Conservation (phyloP, 2,329 filamentous ascomycete genomes). For the Aspergillus luchuensis region DNA sequence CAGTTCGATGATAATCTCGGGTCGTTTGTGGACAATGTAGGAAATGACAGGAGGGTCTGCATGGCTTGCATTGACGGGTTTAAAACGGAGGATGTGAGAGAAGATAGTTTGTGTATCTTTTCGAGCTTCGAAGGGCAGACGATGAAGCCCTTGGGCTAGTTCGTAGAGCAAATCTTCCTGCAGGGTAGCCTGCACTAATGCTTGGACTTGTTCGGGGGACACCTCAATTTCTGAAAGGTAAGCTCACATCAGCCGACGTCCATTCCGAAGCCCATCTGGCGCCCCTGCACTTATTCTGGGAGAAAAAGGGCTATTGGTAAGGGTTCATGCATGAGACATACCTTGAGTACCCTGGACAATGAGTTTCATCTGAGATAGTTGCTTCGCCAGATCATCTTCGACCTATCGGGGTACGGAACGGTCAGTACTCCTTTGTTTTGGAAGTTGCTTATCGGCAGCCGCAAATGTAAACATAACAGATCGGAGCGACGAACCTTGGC, state of each 20-base stretch:
- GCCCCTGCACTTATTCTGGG: neutral
- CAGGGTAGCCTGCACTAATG: slow-evolving; percentile 80
- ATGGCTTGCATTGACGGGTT: slow-evolving; percentile 65
- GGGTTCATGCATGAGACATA: slow-evolving; percentile 38
- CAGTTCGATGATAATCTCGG: slow-evolving; percentile 82
- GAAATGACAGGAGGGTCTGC: slow-evolving; percentile 82
- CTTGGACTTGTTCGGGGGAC: slow-evolving; percentile 82
- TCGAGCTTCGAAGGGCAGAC: slow-evolving; percentile 89
- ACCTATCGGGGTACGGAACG: slow-evolving; percentile 55
- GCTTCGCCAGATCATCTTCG: slow-evolving; percentile 81
- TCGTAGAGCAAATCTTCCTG: slow-evolving; percentile 86
- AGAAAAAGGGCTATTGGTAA: neutral
- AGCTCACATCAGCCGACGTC: slow-evolving; percentile 15
- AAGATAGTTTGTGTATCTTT: slow-evolving; percentile 97
- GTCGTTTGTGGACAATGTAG: slow-evolving; percentile 82
- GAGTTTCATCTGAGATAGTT: slow-evolving; percentile 87
- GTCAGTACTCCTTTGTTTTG: slow-evolving; percentile 22
- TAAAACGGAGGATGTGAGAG: slow-evolving; percentile 91
- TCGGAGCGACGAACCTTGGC: slow-evolving; percentile 53
- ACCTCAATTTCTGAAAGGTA: slow-evolving; percentile 71
- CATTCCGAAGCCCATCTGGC: neutral
- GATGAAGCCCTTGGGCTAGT: slow-evolving; percentile 78
- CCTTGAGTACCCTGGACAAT: slow-evolving; percentile 91
- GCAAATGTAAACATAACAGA: neutral
- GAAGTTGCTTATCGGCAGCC: neutral